Evolutionary conservation across 352 stramenopile genomes (phyloP).

Genomic region (Phytopythium boreale): DNA sequence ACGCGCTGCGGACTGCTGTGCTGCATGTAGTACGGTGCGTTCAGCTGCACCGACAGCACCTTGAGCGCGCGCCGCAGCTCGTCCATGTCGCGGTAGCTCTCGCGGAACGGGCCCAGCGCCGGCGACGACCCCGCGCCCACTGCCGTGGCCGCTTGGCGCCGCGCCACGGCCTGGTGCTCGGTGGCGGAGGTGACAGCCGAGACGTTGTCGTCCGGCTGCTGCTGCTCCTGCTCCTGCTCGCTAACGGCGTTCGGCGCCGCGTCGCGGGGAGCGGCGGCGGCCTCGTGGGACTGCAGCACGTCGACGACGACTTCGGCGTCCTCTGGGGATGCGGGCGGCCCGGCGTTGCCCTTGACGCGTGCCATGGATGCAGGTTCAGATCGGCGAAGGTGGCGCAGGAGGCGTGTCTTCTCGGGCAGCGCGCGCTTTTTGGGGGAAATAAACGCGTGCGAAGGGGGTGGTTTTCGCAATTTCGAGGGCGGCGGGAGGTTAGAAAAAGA

Average conservation of each 20-base stretch:
- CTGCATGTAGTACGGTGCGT: slow-evolving; percentile 76
- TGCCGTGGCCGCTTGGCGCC: not conserved
- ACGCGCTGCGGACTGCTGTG: slow-evolving; percentile 80
- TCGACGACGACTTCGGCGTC: not conserved
- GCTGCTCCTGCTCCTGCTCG: not conserved
- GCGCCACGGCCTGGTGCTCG: not conserved
- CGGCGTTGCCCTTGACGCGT: not conserved
- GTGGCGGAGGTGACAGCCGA: not conserved
- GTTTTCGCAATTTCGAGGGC: slow-evolving; percentile 7
- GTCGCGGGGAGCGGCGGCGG: not conserved
- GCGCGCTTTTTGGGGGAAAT: not conserved
- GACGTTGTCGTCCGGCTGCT: not conserved
- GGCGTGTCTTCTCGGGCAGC: not conserved
- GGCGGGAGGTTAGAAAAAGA: slow-evolving; percentile 4
- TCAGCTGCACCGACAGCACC: slow-evolving; percentile 68
- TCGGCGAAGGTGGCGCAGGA: not conserved
- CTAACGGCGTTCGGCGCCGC: not conserved
- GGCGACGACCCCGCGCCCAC: slow-evolving; percentile 1
- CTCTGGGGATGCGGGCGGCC: not conserved
- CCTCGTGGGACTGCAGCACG: not conserved
- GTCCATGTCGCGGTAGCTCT: slow-evolving; percentile 75
- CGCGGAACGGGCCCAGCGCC: slow-evolving; percentile 55
- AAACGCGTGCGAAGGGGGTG: not conserved
- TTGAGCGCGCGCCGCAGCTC: slow-evolving; percentile 73
- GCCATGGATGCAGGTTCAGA: not conserved